Evolutionary conservation across 176 grass and related monocot genomes (phyloP), one percentile per base, ranked within the genome.

Genomic region (Aegilops umbellulata): DNA sequence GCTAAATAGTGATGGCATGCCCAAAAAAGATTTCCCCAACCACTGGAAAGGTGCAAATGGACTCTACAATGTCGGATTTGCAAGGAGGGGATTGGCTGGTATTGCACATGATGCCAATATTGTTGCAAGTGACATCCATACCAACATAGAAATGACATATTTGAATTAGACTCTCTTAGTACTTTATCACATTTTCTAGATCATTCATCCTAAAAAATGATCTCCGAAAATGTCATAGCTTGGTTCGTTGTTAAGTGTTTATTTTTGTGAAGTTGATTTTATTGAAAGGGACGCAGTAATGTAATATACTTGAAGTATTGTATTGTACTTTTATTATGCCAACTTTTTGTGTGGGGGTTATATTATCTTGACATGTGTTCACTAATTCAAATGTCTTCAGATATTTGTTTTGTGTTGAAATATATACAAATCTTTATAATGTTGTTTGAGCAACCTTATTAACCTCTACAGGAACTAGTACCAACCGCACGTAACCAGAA

Each of bases 31-130:
- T 16, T 87, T 85, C 69, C 88, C 92, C 20, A 26, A 94, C 44
- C 92, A 94, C 5, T 94, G 90, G 94, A 94, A 94, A 83, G 92
- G 94, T 51, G 29, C 16, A 39, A 90, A 90, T 4, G 90, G 94
- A 65, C 35, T 94, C 16, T 97, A 94, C 42, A 89, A 61, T 53
- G 82, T 87, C 19, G 94, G 89, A 9, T 83, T 97, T 38, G 85
- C 64, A 2, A 89, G 81, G 76, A 92, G 55, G 35, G 94, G 92
- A 22, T 6, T 97, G 29, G 25, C 79, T 74, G 90, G 94, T 10
- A 87, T 92, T 16, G 80, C 85, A 10, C 42, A 35, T 61, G 92
- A 97, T 53, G 87, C 92, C 2, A 60, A 78, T 58, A 90, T 24
- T 0, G 80, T 94, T 34, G 92, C 92, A 16, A 82, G 42, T 61